Base-by-base conservation (phyloP, 2,329 filamentous ascomycete genomes). In the Ophiobolus disseminans region DNA sequence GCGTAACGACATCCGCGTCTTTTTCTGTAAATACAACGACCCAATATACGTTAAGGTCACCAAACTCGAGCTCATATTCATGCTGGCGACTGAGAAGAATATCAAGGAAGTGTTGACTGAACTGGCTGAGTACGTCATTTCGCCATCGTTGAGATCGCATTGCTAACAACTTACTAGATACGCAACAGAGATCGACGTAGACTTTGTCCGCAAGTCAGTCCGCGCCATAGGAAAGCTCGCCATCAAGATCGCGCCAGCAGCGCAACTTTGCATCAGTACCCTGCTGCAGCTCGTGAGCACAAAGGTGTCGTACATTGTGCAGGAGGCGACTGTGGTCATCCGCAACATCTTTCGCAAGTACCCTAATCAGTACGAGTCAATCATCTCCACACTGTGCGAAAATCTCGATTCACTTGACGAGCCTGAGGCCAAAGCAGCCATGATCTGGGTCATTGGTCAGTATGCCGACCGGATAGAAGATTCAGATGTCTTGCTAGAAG, bases 21-120 rank as follows among this genome's bases (percentile, higher is more conserved):
- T 99, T 77, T 99, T 99, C 76, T 99, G 94, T 85, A 99, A 99
- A 80, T 99, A 99, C 76, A 99, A 99, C 73, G 94, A 99, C 69
- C 94, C 94, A 0, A 99, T 99, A 57, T 99, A 97, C 72, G 94
- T 99, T 76, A 99, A 99, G 75, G 94, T 99, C 41, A 99, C 94
- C 13, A 99, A 99, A 76, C 82, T 99, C 40, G 94, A 99, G 75
- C 83, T 99, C 62, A 97, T 99, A 60, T 99, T 99, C 75, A 99
- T 97, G 94, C 83, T 99, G 51, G 94, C 94, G 6, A 96, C 86
- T 25, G 91, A 97, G 74, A 89, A 87, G 65, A 99, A 99, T 71
- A 99, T 99, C 62, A 88, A 91, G 39, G 91, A 97, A 69, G 94
- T 99, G 1, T 76, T 99, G 58, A 95, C 92, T 1, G 94, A 99